phyloP scores from a whole-genome alignment of 2,329 filamentous ascomycete genomes.

The Thelonectria discophora region DNA sequence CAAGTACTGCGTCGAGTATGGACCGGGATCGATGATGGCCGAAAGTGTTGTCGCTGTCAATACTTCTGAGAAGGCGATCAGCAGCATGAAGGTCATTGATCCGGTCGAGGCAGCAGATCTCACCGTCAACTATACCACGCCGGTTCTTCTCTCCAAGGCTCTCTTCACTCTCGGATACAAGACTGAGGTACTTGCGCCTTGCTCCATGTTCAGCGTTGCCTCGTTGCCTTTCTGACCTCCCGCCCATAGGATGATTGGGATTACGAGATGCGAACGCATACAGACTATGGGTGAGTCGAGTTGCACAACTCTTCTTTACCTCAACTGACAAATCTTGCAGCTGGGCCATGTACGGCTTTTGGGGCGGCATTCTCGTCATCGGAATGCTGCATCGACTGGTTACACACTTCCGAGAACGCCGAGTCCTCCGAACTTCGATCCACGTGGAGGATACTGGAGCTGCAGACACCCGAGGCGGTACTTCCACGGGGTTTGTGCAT shows the following conservation, averaged over 20 bases:
- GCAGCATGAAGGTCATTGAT: neutral
- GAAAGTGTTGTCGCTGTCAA: neutral
- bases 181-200: neutral
- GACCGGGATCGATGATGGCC: neutral
- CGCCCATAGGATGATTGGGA: neutral
- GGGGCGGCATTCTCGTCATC: neutral
- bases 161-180: neutral
- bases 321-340: no score
- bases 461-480: neutral
- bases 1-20: neutral
- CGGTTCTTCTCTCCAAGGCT: neutral
- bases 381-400: neutral
- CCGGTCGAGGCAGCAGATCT: neutral
- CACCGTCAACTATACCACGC: neutral
- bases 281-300: neutral
- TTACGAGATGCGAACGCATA: neutral
- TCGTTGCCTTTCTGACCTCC: neutral
- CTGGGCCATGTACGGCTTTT: neutral
- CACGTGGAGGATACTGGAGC: neutral
- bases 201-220: no score
- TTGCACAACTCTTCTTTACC: no score
- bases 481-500: neutral
- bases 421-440: neutral
- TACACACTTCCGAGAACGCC: neutral
- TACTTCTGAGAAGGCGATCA: neutral